phyloP scores from a whole-genome alignment of 129 eudicot species.

The Pseudognaphalium luteoalbum region DNA sequence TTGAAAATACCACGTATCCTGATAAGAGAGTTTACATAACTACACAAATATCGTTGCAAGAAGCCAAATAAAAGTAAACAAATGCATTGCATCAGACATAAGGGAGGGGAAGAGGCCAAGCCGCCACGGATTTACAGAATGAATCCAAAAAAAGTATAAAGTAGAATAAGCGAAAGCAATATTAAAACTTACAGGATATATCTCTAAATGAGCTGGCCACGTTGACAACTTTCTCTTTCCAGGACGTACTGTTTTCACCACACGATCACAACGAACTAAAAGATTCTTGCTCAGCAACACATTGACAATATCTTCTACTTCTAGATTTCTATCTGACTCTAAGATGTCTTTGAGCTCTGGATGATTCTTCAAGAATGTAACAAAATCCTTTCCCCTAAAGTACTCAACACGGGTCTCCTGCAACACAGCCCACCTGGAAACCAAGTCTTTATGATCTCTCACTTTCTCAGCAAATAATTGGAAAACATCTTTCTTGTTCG shows the following conservation, averaged over 20 bases:
- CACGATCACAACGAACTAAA: constrained; percentile 94
- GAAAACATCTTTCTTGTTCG: constrained; percentile 80
- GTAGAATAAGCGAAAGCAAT: neutral
- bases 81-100: no score
- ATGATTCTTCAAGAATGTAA: constrained; percentile 81
- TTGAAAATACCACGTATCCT: neutral
- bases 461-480: constrained; percentile 95
- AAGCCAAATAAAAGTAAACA: neutral
- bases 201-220: constrained; percentile 98
- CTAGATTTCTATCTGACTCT: constrained; percentile 77
- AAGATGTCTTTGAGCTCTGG: constrained; percentile 82
- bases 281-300: constrained; percentile 74
- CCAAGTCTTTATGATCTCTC: constrained; percentile 90
- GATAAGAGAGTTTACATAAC: neutral
- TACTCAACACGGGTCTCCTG: constrained; percentile 99
- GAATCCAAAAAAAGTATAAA: neutral
- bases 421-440: constrained; percentile 97
- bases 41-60: neutral
- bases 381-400: constrained; percentile 95
- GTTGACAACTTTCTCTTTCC: constrained; percentile 95
- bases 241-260: constrained; percentile 95
- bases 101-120: neutral
- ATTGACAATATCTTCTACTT: constrained; percentile 84
- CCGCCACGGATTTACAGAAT: neutral
- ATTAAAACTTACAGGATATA: constrained; percentile 66